Base-by-base conservation (phyloP, 495 filamentous ascomycete species). In the Aspergillus ellipticus region DNA sequence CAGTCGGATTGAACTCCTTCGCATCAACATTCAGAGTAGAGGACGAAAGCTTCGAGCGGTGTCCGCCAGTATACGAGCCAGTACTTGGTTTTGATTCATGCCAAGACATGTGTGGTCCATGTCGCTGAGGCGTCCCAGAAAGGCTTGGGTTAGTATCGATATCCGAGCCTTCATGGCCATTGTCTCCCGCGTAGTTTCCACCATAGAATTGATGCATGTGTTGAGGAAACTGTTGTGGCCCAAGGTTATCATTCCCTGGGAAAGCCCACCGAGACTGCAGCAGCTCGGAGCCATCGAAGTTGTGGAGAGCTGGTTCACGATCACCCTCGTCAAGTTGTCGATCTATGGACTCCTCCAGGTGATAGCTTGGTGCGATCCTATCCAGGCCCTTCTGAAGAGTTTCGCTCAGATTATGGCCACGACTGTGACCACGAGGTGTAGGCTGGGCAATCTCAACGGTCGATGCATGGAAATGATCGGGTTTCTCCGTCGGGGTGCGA, bases 1-100 rank as follows among this genome's bases (percentile, higher is more conserved):
- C 84, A 16, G 71, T 74, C 4, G 89, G 89, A 54, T 94, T 89
- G 69, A 97, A 97, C 62, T 92, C 90, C 48, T 88, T 87, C 0
- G 94, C 93, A 52, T 84, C 85, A 37, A 92, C 89, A 58, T 98
- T 97, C 45, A 96, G 75, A 54, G 84, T 89, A 0, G 90, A 92
- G 17, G 82, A 74, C 2, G 88, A 91, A 24, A 83, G 71, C 65
- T 85, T 86, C 54, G 85, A 83, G 35, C 71, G 76, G 64, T 88
- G 87, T 6, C 69, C 72, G 3, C 56, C 61, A 17, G 17, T 51
- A 53, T 64, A 76, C n/a, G 74, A 78, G 28, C 66, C 66, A 29
- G 56, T 53, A 54, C 75, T 78, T 11, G 68, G 64, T 53, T 72
- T 70, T 8, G 71, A 22, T 42, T 73, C 66, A 53, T 78, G 75